These are phyloP conservation scores for Xylariaceae sp. DNA, from an alignment of 2,329 filamentous ascomycete species.

Conservation along the genomic window DNA sequence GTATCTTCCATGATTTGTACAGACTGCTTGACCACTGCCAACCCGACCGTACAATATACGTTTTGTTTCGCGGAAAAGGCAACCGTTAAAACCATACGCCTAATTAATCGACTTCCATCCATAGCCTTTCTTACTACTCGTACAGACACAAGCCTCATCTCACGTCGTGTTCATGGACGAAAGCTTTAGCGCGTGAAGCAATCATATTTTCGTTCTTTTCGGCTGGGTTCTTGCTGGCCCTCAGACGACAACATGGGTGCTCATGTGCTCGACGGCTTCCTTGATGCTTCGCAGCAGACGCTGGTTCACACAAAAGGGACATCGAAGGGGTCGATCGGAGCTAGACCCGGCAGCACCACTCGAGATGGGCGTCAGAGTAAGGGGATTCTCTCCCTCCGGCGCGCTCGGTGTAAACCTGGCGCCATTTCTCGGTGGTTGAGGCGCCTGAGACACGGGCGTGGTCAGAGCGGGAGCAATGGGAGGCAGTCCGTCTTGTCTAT, in stretches of 20 bases:
- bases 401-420: conserved; percentile 33
- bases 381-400: conserved; percentile 41
- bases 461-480: conserved; percentile 35
- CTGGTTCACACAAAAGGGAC: conserved; percentile 64
- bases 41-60: background rate
- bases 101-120: background rate
- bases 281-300: conserved; percentile 63
- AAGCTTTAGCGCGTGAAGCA: background rate
- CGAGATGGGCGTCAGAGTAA: conserved; percentile 59
- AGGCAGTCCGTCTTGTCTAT: conserved; percentile 47
- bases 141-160: background rate
- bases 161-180: background rate
- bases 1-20: background rate
- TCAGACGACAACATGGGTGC: conserved; percentile 62
- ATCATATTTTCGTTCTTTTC: no score
- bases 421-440: conserved; percentile 15
- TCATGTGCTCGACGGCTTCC: conserved; percentile 65
- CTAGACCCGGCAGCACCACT: conserved; percentile 50
- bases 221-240: no score
- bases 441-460: conserved; percentile 26
- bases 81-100: background rate
- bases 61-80: background rate
- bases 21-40: background rate
- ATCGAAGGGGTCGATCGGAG: conserved; percentile 55
- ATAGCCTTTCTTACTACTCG: background rate